Evolutionary conservation across 108 stramenopile species (phyloP).

Genomic region (Licmophora abbreviata): DNA sequence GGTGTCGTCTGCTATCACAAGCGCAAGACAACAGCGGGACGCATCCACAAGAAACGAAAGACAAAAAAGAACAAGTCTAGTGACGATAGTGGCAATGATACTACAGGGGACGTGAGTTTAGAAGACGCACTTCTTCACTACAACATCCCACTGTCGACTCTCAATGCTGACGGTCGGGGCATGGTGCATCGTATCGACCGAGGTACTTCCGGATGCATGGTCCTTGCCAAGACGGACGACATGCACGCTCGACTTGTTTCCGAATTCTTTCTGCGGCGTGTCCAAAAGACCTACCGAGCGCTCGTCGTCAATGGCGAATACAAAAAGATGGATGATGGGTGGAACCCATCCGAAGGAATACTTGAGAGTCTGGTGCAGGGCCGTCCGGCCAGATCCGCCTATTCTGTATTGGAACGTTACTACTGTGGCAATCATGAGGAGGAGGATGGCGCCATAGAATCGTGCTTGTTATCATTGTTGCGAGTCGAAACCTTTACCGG

Average conservation of each 20-base stretch:
- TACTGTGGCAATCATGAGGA: too few species aligned
- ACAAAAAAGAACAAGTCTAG: conserved; percentile 16
- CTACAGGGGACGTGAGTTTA: conserved; percentile 39
- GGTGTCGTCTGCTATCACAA: conserved; percentile 60
- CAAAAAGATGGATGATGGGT: background rate
- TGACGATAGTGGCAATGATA: background rate
- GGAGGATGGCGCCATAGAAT: too few species aligned
- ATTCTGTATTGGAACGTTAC: conserved; percentile 18
- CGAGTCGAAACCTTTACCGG: conserved; percentile 58
- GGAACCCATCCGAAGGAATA: conserved; percentile 12
- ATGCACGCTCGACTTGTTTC: conserved; percentile 52
- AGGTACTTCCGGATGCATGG: conserved; percentile 58
- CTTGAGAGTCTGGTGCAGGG: conserved; percentile 39
- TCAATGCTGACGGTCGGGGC: conserved; percentile 53
- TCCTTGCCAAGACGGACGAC: conserved; percentile 62
- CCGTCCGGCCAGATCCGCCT: conserved; percentile 40
- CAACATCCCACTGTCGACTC: conserved; percentile 47
- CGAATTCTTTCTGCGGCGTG: conserved; percentile 49
- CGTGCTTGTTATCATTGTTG: conserved; percentile 13
- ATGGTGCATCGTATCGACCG: conserved; percentile 78
- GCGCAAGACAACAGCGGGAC: conserved; percentile 51
- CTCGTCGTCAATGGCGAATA: conserved; percentile 19
- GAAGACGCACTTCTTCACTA: conserved; percentile 56
- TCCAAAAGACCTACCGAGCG: conserved; percentile 50
- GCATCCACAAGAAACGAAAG: conserved; percentile 26